Percentiles rank a stretch among this genome's conserved stretches.
Evolutionary conservation across 2,329 filamentous ascomycete genomes (phyloP).

Genomic region (Aspergillus costaricaensis): DNA sequence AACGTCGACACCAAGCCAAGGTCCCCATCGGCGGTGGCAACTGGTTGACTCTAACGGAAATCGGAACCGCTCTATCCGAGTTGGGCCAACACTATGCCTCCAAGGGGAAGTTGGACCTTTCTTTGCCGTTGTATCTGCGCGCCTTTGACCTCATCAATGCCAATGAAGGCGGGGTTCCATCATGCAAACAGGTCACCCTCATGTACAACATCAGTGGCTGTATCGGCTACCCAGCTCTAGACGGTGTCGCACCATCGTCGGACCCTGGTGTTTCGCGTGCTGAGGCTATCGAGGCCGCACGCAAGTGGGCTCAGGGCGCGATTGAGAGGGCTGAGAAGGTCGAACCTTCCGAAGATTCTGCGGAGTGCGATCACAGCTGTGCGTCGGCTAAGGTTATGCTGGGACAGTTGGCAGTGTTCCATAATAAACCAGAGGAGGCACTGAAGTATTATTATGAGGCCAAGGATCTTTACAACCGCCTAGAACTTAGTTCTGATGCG

Average conservation of each 20-base stretch:
- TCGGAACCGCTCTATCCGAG: conserved; percentile 50
- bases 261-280: conserved; percentile 55
- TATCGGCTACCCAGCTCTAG: conserved; percentile 44
- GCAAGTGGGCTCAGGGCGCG: conserved; percentile 78
- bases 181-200: conserved; percentile 77
- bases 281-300: conserved; percentile 68
- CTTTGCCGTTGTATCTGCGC: conserved; percentile 83
- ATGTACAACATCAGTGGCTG: conserved; percentile 58
- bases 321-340: conserved; percentile 67
- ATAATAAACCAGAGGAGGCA: conserved; percentile 66
- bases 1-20: conserved; percentile 66
- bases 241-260: conserved; percentile 29
- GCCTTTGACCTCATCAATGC: conserved; percentile 68
- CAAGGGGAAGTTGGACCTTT: conserved; percentile 74
- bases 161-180: conserved; percentile 46
- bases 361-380: conserved; percentile 82
- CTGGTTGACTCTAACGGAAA: conserved; percentile 44
- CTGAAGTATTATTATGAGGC: conserved; percentile 69
- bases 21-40: conserved; percentile 64
- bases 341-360: conserved; percentile 64
- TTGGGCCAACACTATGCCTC: conserved; percentile 76
- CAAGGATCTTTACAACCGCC: conserved; percentile 39
- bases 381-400: conserved; percentile 83
- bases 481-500: too few species aligned
- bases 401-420: conserved; percentile 77